Conservation (phyloP, 1,284 basidiomycete species). For the Flammula alnicola region DNA sequence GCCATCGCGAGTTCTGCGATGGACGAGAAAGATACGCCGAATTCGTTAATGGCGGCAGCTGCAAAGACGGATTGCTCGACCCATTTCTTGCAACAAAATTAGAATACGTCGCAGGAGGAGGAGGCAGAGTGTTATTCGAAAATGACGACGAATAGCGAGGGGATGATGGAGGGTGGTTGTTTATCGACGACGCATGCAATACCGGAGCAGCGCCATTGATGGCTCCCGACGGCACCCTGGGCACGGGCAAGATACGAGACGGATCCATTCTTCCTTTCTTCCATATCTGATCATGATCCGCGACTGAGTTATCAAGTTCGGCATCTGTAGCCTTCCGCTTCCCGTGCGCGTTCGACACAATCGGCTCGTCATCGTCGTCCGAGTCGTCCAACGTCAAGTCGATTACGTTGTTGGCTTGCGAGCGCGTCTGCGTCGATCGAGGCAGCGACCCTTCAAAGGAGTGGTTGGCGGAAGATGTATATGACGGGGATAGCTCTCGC, state of each 20-base stretch:
- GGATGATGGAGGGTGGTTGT: conserved; percentile 22
- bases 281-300: conserved; percentile 72
- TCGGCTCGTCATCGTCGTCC: conserved; percentile 62
- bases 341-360: conserved; percentile 28
- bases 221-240: conserved; percentile 10
- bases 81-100: too few relatives aligned
- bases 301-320: conserved; percentile 50
- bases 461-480: conserved; percentile 44
- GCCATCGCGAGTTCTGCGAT: conserved; percentile 27
- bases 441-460: conserved; percentile 35
- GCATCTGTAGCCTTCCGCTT: conserved; percentile 65
- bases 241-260: conserved; percentile 27
- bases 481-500: conserved; percentile 68
- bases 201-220: conserved; percentile 18
- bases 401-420: conserved; percentile 56
- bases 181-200: conserved; percentile 19
- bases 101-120: conserved; percentile 22
- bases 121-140: conserved; percentile 23
- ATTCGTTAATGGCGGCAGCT: conserved; percentile 31
- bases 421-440: conserved; percentile 29
- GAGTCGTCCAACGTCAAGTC: conserved; percentile 79
- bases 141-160: conserved; percentile 25
- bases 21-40: conserved; percentile 19
- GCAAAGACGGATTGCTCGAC: conserved; percentile 24
- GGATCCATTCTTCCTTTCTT: conserved; percentile 67